Base-by-base conservation (phyloP, 257 asterid genomes). In the Solanum stenotomum region DNA sequence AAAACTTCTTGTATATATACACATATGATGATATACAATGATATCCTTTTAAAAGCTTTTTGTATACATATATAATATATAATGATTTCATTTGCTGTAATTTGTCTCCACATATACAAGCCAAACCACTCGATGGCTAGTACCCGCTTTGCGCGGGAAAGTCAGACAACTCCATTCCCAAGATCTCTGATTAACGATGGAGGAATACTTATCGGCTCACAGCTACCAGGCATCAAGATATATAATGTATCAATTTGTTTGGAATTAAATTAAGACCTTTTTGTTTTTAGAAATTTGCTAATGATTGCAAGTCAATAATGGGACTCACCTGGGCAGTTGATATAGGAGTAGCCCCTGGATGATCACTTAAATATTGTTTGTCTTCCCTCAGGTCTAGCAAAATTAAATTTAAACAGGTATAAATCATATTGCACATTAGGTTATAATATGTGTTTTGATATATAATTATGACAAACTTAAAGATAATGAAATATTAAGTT, bases 311-410 rank as follows among this genome's bases (percentile, higher is more conserved):
- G 31, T 75, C 33, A 10, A 34, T 5, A 6, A 10, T 4, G 34
- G 34, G 31, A 34, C 67, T 44, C 90, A 96, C 99, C 96, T 95
- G 99, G 29, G 92, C 90, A 10, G 91, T 91, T 37, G 98, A 90
- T 79, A 95, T 96, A 34, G 98, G 92, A 49, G 89, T 89, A 59
- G 97, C 91, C 85, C 94, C 94, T 35, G 98, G 97, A 89, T 94
- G 98, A 84, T 94, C 97, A 86, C 94, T 92, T 70, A 94, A 76
- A 88, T 89, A 96, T 83, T 94, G 98, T 88, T 94, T 91, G 88
- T 96, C 98, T 56, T 96, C 98, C 91, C 99, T 92, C 89, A 96
- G 89, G 56, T 96, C 99, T 96, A 88, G 15, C 84, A 35, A 82
- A 13, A 88, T 68, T 25, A 85, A 10, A 67, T 85, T 75, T 25